Percentiles rank a stretch among this genome's conserved stretches.
Conservation (phyloP, 2,329 filamentous ascomycete species). For the Ceratocystis alfenasii region DNA sequence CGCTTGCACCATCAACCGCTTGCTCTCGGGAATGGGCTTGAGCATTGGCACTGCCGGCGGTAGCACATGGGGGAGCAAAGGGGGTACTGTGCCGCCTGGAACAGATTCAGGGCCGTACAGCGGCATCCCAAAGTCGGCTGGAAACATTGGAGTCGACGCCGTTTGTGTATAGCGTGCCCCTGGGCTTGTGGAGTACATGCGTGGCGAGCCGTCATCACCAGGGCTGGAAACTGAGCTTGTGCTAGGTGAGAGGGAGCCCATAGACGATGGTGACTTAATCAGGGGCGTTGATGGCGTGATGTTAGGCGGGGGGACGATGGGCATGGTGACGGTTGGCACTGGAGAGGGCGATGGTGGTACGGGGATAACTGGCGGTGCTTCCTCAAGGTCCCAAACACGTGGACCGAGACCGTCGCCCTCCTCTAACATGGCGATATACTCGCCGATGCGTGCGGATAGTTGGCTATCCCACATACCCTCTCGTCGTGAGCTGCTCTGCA, state of each 20-base stretch:
- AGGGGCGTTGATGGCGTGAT: background rate
- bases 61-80: too few species aligned
- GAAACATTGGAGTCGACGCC: background rate
- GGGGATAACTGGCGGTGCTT: conserved; percentile 1
- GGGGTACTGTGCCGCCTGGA: background rate
- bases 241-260: background rate
- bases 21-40: conserved; percentile 38
- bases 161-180: background rate
- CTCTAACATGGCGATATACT: conserved; percentile 45
- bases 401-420: conserved; percentile 33
- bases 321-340: background rate
- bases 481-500: conserved; percentile 47
- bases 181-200: background rate
- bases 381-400: conserved; percentile 12
- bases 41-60: background rate
- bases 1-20: conserved; percentile 43
- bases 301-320: background rate
- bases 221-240: background rate
- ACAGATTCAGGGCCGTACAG: background rate
- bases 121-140: background rate
- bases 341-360: background rate
- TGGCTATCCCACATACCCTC: conserved; percentile 61
- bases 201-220: background rate
- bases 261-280: background rate
- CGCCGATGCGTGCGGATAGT: conserved; percentile 42